Evolutionary conservation across 2,329 filamentous ascomycete genomes (phyloP).

Genomic region (Stagonosporopsis chrysanthemi): DNA sequence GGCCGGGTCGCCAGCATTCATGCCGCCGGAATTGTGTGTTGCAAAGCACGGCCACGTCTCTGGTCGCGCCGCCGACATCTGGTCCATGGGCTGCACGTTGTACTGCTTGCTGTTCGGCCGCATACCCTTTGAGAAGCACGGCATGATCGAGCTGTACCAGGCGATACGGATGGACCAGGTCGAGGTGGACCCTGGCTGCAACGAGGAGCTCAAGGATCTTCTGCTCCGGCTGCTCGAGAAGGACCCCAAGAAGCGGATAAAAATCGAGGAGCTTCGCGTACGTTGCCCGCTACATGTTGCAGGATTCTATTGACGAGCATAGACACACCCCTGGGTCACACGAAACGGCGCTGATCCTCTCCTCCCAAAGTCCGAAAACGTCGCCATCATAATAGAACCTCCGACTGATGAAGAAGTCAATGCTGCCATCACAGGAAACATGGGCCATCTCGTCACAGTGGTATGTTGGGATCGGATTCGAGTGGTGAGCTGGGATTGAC

Average conservation of each 20-base stretch:
- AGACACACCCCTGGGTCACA: slow-evolving; percentile 96
- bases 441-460: slow-evolving; percentile 85
- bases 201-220: slow-evolving; percentile 75
- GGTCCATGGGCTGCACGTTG: slow-evolving; percentile 97
- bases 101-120: slow-evolving; percentile 90
- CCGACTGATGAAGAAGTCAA: slow-evolving; percentile 92
- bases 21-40: slow-evolving; percentile 91
- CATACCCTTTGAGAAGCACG: slow-evolving; percentile 83
- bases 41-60: slow-evolving; percentile 86
- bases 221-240: slow-evolving; percentile 81
- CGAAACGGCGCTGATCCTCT: slow-evolving; percentile 78
- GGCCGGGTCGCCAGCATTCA: slow-evolving; percentile 91
- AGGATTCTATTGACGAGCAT: slow-evolving; percentile 21
- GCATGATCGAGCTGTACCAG: slow-evolving; percentile 86
- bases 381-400: slow-evolving; percentile 76
- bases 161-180: slow-evolving; percentile 78
- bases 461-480: slow-evolving; percentile 54
- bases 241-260: slow-evolving; percentile 81
- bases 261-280: slow-evolving; percentile 82
- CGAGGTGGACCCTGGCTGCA: slow-evolving; percentile 67
- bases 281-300: slow-evolving; percentile 40
- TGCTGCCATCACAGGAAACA: slow-evolving; percentile 87
- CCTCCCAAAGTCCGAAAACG: slow-evolving; percentile 85
- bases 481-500: slow-evolving; percentile 5
- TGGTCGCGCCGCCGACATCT: slow-evolving; percentile 90